These are phyloP conservation scores for Diaporthe destruens DNA, from an alignment of 2,329 filamentous ascomycete species.

Conservation along the genomic window DNA sequence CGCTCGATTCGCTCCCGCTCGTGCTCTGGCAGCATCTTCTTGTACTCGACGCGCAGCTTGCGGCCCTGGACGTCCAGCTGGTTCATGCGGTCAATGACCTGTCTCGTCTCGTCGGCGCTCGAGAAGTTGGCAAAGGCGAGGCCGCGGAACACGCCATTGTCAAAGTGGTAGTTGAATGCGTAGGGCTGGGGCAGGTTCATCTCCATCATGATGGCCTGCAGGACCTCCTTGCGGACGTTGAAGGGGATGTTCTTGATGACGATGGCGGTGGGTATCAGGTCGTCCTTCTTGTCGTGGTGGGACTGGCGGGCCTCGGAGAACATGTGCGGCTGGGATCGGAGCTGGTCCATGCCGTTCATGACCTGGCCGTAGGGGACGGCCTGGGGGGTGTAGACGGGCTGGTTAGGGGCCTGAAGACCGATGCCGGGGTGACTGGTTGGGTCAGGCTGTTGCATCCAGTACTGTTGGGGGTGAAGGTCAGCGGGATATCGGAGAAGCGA, in stretches of 20 bases:
- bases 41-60: conserved; percentile 97
- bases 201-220: conserved; percentile 93
- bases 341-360: conserved; percentile 51
- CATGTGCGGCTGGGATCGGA: conserved; percentile 55
- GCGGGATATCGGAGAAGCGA: conserved; percentile 35
- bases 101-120: conserved; percentile 90
- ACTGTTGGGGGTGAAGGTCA: conserved; percentile 51
- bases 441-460: conserved; percentile 63
- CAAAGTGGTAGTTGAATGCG: conserved; percentile 99
- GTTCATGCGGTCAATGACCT: conserved; percentile 94
- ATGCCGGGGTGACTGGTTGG: conserved; percentile 47
- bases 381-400: conserved; percentile 37
- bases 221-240: conserved; percentile 95
- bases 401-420: conserved; percentile 54
- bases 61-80: conserved; percentile 95
- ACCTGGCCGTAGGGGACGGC: conserved; percentile 56
- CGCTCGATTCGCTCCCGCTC: conserved; percentile 96
- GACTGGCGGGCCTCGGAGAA: conserved; percentile 54
- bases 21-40: conserved; percentile 97
- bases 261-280: conserved; percentile 97
- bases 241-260: conserved; percentile 99
- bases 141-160: conserved; percentile 96
- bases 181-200: conserved; percentile 95
- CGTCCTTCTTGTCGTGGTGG: conserved; percentile 64
- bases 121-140: conserved; percentile 99